Evolutionary conservation across 768 basidiomycete species (phyloP).

Genomic region (Nevesoporus exiguus): DNA sequence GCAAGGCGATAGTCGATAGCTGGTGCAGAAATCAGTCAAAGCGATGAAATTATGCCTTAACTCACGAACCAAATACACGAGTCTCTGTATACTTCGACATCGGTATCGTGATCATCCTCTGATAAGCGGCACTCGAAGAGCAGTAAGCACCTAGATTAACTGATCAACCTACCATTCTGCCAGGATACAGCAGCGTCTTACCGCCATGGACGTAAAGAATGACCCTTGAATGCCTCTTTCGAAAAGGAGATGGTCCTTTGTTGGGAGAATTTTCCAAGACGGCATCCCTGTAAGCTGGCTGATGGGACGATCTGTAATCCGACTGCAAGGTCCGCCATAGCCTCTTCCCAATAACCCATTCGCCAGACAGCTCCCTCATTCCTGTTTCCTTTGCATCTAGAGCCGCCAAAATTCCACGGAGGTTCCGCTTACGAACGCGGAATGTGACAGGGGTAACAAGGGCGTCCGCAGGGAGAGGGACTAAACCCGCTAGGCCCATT

Average conservation of each 20-base stretch:
- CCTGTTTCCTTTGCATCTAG: constrained; percentile 77
- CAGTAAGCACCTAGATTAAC: constrained; percentile 77
- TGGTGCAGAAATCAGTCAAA: constrained; percentile 32
- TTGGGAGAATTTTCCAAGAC: constrained; percentile 16
- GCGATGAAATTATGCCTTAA: background rate
- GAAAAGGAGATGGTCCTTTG: constrained; percentile 12
- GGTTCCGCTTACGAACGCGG: constrained; percentile 62
- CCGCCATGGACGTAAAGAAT: constrained; percentile 95
- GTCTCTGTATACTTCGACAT: constrained; percentile 85
- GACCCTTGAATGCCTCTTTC: constrained; percentile 65
- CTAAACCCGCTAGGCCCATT: constrained; percentile 76
- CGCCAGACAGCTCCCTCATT: constrained; percentile 77
- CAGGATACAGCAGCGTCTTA: constrained; percentile 32
- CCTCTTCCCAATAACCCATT: constrained; percentile 95
- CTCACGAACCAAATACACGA: constrained; percentile 74
- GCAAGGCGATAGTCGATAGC: constrained; percentile 93
- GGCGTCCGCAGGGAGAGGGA: constrained; percentile 88
- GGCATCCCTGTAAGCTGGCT: constrained; percentile 19
- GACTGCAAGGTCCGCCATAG: constrained; percentile 85
- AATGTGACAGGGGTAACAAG: constrained; percentile 95
- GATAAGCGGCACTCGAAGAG: constrained; percentile 84
- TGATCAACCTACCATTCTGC: constrained; percentile 1
- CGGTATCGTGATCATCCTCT: constrained; percentile 86
- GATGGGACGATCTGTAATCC: constrained; percentile 63
- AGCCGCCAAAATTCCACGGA: constrained; percentile 77